A percentile compares a stretch with the other conserved stretches of the same genome.
These are phyloP conservation scores for Rubia yunnanensis DNA, from an alignment of 257 asterid genomes.

Conservation along the genomic window DNA sequence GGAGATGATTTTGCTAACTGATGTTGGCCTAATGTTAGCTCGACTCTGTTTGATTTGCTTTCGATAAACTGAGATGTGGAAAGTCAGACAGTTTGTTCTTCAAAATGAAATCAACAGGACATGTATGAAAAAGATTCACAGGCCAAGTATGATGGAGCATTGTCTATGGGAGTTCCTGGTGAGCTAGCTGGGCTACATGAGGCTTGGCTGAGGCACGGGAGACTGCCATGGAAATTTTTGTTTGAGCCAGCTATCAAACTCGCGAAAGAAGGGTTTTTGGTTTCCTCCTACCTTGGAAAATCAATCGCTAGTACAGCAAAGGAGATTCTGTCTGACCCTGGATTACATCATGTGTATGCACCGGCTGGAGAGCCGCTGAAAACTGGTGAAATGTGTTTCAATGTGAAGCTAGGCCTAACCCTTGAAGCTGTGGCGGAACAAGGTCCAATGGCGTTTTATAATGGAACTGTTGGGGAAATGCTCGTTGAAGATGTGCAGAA, in stretches of 20 bases:
- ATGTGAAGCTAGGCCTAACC: slow-evolving; percentile 63
- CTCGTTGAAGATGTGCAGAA: slow-evolving; percentile 52
- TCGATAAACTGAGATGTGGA: neutral
- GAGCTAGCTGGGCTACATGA: slow-evolving; percentile 83
- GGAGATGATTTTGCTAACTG: too few relatives aligned
- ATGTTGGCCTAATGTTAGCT: too few relatives aligned
- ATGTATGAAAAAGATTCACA: slow-evolving; percentile 53
- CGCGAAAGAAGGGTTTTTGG: slow-evolving; percentile 71
- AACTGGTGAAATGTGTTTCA: slow-evolving; percentile 69
- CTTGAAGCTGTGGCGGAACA: slow-evolving; percentile 59
- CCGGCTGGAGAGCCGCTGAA: slow-evolving; percentile 58
- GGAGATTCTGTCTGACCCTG: slow-evolving; percentile 48
- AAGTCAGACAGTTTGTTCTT: too few relatives aligned
- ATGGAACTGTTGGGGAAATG: slow-evolving; percentile 60
- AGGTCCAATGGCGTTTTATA: slow-evolving; percentile 66
- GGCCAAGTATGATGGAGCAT: slow-evolving; percentile 48
- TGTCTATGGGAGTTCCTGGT: slow-evolving; percentile 85
- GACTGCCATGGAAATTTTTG: slow-evolving; percentile 64
- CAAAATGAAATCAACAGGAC: slow-evolving; percentile 35
- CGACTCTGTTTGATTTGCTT: too few relatives aligned
- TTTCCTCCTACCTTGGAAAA: slow-evolving; percentile 48
- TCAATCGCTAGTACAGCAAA: slow-evolving; percentile 20
- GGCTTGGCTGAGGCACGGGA: slow-evolving; percentile 71
- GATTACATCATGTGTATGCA: slow-evolving; percentile 53
- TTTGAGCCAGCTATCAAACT: slow-evolving; percentile 63